Conservation (phyloP, 768 basidiomycete species). For the Pleurotus platypus region DNA sequence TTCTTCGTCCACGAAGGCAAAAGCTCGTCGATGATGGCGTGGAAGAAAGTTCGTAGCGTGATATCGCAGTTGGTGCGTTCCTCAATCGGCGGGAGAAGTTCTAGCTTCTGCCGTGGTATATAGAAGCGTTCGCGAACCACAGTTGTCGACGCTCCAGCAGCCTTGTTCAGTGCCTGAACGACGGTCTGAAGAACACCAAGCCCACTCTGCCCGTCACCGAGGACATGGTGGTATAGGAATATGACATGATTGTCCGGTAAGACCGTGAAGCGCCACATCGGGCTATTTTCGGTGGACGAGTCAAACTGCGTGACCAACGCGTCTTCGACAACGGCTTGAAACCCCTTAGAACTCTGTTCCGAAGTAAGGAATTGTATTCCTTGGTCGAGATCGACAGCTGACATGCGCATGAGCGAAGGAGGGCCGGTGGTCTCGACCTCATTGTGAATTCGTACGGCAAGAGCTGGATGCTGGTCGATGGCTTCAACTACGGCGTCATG, state of each 20-base stretch:
- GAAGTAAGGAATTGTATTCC: neutral
- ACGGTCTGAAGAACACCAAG: neutral
- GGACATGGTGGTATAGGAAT: conserved; percentile 4
- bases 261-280: conserved; percentile 4
- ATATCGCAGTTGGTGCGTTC: neutral
- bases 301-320: neutral
- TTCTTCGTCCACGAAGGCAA: conserved; percentile 1
- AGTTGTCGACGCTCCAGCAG: neutral
- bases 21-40: neutral
- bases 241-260: neutral
- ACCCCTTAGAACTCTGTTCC: too few species aligned
- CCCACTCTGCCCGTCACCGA: conserved; percentile 5
- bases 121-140: neutral
- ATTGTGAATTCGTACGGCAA: neutral
- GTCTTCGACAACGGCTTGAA: neutral
- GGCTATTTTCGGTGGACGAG: neutral
- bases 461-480: neutral
- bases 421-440: neutral
- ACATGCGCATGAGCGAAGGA: neutral
- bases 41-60: neutral
- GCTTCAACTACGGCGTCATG: neutral
- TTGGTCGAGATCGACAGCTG: conserved; percentile 2
- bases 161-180: neutral
- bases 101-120: neutral
- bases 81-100: neutral